Percentiles rank a stretch among this genome's conserved stretches.
Evolutionary conservation across 2,329 filamentous ascomycete species (phyloP).

Genomic region (Trichoderma sp.): DNA sequence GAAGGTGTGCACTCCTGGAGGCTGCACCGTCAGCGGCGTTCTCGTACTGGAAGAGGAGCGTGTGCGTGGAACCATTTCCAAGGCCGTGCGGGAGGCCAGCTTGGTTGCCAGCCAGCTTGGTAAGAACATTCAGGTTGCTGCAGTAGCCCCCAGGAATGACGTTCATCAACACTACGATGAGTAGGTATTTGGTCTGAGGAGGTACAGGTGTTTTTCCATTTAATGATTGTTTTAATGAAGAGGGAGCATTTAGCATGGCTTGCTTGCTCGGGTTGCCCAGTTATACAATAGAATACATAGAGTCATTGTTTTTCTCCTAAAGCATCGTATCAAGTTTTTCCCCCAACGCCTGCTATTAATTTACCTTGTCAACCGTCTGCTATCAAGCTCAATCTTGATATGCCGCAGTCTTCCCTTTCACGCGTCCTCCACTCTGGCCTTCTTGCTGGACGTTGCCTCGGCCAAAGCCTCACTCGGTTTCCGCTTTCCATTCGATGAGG

Average conservation of each 20-base stretch:
- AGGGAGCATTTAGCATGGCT: slow-evolving; percentile 3
- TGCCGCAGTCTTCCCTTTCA: slow-evolving; percentile 21
- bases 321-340: neutral
- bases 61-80: slow-evolving; percentile 66
- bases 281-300: slow-evolving; percentile 22
- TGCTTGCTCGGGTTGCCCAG: slow-evolving; percentile 8
- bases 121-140: slow-evolving; percentile 38
- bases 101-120: slow-evolving; percentile 66
- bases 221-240: slow-evolving; percentile 1
- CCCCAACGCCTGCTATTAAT: slow-evolving; percentile 9
- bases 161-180: slow-evolving; percentile 10
- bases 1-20: slow-evolving; percentile 75
- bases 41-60: slow-evolving; percentile 72
- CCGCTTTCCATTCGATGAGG: slow-evolving; percentile 45
- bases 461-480: slow-evolving; percentile 41
- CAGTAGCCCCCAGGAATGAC: slow-evolving; percentile 39
- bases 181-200: neutral
- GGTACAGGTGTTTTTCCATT: neutral
- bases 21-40: slow-evolving; percentile 75
- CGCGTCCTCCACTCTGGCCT: slow-evolving; percentile 43
- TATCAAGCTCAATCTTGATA: neutral
- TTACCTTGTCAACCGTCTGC: neutral
- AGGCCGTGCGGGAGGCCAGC: slow-evolving; percentile 70
- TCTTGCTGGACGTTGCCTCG: slow-evolving; percentile 44
- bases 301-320: slow-evolving; percentile 11